These are phyloP conservation scores for Suhomyces panamericanus DNA, from an alignment of 1,139 yeast species.

Conservation along the genomic window DNA sequence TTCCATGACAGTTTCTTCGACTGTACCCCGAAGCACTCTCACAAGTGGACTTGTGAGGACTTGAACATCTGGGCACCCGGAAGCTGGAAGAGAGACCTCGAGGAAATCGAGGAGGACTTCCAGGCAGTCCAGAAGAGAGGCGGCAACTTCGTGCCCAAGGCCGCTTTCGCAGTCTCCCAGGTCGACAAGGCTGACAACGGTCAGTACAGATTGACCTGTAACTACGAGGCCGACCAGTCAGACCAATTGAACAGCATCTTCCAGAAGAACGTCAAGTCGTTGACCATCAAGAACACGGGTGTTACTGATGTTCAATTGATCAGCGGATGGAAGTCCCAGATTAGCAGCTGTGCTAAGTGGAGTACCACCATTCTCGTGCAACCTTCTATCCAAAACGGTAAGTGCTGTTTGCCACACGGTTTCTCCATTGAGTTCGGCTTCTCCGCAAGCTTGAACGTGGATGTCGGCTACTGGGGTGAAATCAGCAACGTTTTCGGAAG, in stretches of 20 bases:
- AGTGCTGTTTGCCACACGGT: constrained; percentile 25
- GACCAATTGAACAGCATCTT: constrained; percentile 18
- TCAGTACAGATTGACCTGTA: constrained; percentile 21
- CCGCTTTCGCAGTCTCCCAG: constrained; percentile 25
- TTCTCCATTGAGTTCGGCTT: constrained; percentile 15
- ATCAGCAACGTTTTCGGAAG: constrained; percentile 12
- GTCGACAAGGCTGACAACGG: constrained; percentile 21
- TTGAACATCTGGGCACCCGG: constrained; percentile 7
- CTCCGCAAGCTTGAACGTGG: constrained; percentile 7
- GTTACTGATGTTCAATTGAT: constrained; percentile 19
- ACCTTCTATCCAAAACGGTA: constrained; percentile 17
- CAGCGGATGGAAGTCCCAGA: constrained; percentile 10
- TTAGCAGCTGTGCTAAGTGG: constrained; percentile 21
- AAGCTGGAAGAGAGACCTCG: constrained; percentile 18
- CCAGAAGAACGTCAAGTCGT: constrained; percentile 16
- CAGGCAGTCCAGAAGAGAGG: constrained; percentile 27
- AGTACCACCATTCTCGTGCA: constrained; percentile 22
- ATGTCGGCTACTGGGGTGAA: constrained; percentile 2
- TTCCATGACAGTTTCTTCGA: constrained; percentile 9
- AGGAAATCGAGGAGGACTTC: constrained; percentile 26
- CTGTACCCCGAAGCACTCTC: constrained; percentile 7
- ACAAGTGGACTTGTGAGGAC: constrained; percentile 7
- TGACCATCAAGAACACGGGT: constrained; percentile 24
- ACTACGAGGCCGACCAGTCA: constrained; percentile 24
- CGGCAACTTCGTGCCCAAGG: constrained; percentile 21